Percentiles rank a stretch among this genome's conserved stretches.
Evolutionary conservation across 441 rosid genomes (phyloP).

Genomic region (Monsonia emarginata): DNA sequence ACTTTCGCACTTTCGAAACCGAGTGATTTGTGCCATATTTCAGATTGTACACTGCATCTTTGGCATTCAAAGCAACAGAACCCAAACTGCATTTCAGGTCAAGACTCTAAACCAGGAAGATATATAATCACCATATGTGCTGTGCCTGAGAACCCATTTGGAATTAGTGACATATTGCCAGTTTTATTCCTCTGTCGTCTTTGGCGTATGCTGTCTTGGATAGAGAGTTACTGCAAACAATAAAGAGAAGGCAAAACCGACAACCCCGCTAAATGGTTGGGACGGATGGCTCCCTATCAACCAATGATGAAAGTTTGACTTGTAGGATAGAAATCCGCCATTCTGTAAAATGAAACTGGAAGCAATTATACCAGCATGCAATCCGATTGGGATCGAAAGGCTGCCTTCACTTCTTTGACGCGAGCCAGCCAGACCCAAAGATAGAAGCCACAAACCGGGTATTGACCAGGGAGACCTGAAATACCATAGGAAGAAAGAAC

Average conservation of each 20-base stretch:
- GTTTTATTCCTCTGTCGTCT: too few species aligned
- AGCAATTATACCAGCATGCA: constrained; percentile 60
- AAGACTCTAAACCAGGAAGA: too few species aligned
- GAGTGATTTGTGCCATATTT: too few species aligned
- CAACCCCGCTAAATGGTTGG: constrained; percentile 76
- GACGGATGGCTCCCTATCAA: constrained; percentile 52
- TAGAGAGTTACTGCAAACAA: constrained; percentile 49
- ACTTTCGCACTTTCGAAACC: too few species aligned
- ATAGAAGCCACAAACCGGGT: constrained; percentile 75
- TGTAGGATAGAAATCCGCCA: constrained; percentile 53
- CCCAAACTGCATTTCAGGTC: too few species aligned
- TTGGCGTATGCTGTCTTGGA: too few species aligned
- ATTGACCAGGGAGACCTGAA: constrained; percentile 63
- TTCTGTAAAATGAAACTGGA: constrained; percentile 52
- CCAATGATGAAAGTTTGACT: constrained; percentile 44
- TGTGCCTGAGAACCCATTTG: too few species aligned
- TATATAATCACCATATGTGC: too few species aligned
- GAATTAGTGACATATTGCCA: too few species aligned
- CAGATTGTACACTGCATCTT: too few species aligned
- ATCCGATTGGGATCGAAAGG: constrained; percentile 61
- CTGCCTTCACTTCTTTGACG: constrained; percentile 60
- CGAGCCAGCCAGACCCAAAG: constrained; percentile 59
- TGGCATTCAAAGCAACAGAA: too few species aligned
- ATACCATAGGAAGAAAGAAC: constrained; percentile 14
- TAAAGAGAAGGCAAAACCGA: constrained; percentile 51